Percentiles rank a stretch among this genome's conserved stretches.
Evolutionary conservation across 805 yeast species (phyloP).

Genomic region (Ogataea sp.): DNA sequence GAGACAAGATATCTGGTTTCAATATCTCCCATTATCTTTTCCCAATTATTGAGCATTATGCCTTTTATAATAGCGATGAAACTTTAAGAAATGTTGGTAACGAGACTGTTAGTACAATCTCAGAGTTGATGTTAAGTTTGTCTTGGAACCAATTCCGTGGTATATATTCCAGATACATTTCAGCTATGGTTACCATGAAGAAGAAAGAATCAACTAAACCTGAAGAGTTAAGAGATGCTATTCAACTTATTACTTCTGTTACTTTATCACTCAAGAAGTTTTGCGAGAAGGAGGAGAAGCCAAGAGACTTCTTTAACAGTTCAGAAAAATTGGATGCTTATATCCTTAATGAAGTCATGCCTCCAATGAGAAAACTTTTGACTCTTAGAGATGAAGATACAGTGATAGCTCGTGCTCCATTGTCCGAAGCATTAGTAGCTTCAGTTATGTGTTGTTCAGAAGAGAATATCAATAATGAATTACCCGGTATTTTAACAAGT

Average conservation of each 20-base stretch:
- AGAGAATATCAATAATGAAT: slow-evolving; percentile 43
- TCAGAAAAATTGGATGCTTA: slow-evolving; percentile 33
- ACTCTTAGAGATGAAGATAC: slow-evolving; percentile 71
- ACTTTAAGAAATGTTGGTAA: slow-evolving; percentile 52
- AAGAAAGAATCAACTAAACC: slow-evolving; percentile 7
- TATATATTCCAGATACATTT: slow-evolving; percentile 57
- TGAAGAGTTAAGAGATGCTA: slow-evolving; percentile 46
- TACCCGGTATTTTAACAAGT: slow-evolving; percentile 79
- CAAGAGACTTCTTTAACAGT: slow-evolving; percentile 27
- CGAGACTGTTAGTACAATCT: slow-evolving; percentile 59
- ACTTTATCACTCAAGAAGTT: slow-evolving; percentile 34
- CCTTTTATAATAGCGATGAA: slow-evolving; percentile 52
- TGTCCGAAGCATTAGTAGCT: slow-evolving; percentile 73
- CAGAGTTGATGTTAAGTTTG: slow-evolving; percentile 45
- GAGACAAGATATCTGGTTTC: slow-evolving; percentile 37
- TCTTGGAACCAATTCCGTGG: slow-evolving; percentile 81
- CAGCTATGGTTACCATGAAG: slow-evolving; percentile 14
- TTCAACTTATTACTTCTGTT: slow-evolving; percentile 48
- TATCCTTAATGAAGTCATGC: slow-evolving; percentile 50
- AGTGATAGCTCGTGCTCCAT: slow-evolving; percentile 61
- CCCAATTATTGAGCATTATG: slow-evolving; percentile 81
- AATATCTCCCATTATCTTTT: slow-evolving; percentile 73
- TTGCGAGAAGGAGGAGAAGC: slow-evolving; percentile 6
- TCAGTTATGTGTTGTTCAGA: slow-evolving; percentile 55
- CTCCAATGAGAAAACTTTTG: slow-evolving; percentile 53